These are phyloP conservation scores for Smallanthus sonchifolius DNA, from an alignment of 129 eudicot species.

Conservation along the genomic window DNA sequence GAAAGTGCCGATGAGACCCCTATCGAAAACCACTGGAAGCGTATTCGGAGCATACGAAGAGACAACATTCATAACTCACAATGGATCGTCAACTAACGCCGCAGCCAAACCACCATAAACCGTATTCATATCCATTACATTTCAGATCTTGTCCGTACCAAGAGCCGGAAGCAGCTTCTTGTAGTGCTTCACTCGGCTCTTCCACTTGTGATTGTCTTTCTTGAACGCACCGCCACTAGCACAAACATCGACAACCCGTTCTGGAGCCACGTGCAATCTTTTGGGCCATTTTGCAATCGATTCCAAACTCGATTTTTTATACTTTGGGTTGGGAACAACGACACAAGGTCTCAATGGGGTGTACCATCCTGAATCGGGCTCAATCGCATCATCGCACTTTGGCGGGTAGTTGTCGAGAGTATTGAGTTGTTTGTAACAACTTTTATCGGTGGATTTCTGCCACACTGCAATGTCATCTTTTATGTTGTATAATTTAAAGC, in stretches of 20 bases:
- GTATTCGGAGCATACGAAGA: conserved; percentile 85
- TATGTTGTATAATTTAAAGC: conserved; percentile 77
- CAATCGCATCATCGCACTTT: conserved; percentile 88
- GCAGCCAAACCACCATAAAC: conserved; percentile 89
- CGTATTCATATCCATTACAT: conserved; percentile 97
- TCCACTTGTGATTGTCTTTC: conserved; percentile 80
- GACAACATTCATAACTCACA: conserved; percentile 95
- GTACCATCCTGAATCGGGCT: conserved; percentile 93
- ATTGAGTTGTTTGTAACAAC: conserved; percentile 70
- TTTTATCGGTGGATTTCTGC: conserved; percentile 67
- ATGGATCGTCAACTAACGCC: conserved; percentile 58
- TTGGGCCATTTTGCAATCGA: conserved; percentile 78
- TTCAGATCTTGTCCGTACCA: conserved; percentile 77
- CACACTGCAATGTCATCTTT: conserved; percentile 93
- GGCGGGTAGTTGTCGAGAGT: conserved; percentile 74
- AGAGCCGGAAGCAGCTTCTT: conserved; percentile 80
- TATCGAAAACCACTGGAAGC: conserved; percentile 75
- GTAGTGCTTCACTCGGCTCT: conserved; percentile 65
- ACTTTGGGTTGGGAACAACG: conserved; percentile 52
- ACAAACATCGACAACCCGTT: conserved; percentile 60
- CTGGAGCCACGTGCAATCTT: conserved; percentile 65
- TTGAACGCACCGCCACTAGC: conserved; percentile 76
- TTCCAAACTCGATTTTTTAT: conserved; percentile 42
- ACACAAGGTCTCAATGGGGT: conserved; percentile 87
- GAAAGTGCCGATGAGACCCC: conserved; percentile 86